A percentile compares a stretch with the other conserved stretches of the same genome.
Conservation (phyloP, 768 basidiomycete genomes). For the Boletus speciosus region DNA sequence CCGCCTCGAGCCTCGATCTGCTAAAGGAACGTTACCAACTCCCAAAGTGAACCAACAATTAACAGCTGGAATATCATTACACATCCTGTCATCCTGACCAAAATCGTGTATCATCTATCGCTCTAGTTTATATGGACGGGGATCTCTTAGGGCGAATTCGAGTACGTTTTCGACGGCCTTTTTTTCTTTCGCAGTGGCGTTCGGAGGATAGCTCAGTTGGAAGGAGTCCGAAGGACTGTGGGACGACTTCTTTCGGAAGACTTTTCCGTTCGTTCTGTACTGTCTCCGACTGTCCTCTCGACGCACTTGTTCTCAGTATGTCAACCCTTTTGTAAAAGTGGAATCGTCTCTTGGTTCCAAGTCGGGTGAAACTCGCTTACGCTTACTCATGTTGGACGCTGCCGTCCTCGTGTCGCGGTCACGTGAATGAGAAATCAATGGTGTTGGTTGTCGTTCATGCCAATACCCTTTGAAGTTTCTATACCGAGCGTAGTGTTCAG, state of each 20-base stretch:
- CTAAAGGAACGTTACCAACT: neutral
- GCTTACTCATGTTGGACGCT: neutral
- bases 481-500: neutral
- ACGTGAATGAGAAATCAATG: constrained; percentile 28
- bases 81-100: neutral
- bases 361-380: too few species aligned
- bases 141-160: neutral
- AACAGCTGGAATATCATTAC: neutral
- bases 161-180: neutral
- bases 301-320: neutral
- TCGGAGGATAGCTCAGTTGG: neutral
- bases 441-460: neutral
- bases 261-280: neutral
- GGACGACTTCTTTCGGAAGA: neutral
- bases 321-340: neutral
- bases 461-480: neutral
- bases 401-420: constrained; percentile 22
- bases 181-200: too few species aligned
- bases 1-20: neutral
- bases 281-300: neutral
- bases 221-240: neutral
- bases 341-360: too few species aligned
- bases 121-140: neutral
- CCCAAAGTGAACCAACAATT: neutral
- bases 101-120: neutral